These are phyloP conservation scores for Rhodofomes roseus DNA, from an alignment of 1,284 basidiomycete genomes.

Conservation along the genomic window DNA sequence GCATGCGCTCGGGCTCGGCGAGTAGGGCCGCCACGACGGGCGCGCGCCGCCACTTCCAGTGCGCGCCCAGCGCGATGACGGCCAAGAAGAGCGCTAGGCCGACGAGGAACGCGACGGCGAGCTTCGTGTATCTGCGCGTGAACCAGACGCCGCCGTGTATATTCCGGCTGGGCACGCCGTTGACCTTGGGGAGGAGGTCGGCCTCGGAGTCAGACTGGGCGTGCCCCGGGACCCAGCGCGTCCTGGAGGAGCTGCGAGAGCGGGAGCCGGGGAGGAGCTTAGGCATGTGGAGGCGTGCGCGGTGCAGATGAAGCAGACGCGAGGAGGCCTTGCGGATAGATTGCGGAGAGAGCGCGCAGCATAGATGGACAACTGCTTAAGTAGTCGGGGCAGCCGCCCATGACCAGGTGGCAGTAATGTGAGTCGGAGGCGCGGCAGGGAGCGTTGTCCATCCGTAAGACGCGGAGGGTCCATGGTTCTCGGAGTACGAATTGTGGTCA, in stretches of 20 bases:
- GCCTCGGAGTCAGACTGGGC: background rate
- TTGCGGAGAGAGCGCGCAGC: too few relatives aligned
- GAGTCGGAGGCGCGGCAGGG: too few relatives aligned
- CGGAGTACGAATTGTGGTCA: too few relatives aligned
- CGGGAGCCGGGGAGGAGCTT: background rate
- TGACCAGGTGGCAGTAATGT: too few relatives aligned
- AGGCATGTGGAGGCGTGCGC: background rate
- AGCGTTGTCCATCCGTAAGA: too few relatives aligned
- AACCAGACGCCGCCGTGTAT: background rate
- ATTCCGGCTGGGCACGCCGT: slow-evolving; percentile 16
- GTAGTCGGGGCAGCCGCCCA: too few relatives aligned
- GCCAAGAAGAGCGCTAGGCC: background rate
- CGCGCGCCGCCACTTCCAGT: background rate
- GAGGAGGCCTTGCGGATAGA: too few relatives aligned
- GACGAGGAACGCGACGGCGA: background rate
- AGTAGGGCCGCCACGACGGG: background rate
- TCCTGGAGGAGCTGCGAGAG: background rate
- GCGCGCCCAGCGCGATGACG: background rate
- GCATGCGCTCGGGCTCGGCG: slow-evolving; percentile 15
- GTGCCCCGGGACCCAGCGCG: background rate
- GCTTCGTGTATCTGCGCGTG: slow-evolving; percentile 2
- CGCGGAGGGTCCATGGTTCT: too few relatives aligned
- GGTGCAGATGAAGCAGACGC: too few relatives aligned
- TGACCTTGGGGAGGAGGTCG: slow-evolving; percentile 6
- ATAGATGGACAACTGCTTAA: too few relatives aligned